Evolutionary conservation across 257 asterid genomes (phyloP).

Genomic region (Jacaranda mimosifolia): DNA sequence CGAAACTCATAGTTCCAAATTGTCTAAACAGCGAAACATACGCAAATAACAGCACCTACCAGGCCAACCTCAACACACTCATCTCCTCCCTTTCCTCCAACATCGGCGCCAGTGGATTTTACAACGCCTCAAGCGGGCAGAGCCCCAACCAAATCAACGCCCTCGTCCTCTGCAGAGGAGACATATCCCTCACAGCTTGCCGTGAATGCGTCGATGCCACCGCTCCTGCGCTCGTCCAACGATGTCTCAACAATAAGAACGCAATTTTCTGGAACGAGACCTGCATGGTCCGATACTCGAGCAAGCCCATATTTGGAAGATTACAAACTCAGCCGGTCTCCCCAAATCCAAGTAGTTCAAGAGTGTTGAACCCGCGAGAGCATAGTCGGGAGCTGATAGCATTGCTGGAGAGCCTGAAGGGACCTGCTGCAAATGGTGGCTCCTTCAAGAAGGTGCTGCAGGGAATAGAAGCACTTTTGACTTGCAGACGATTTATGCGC

Average conservation of each 20-base stretch:
- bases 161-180: slow-evolving; percentile 42
- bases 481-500: neutral
- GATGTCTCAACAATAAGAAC: slow-evolving; percentile 16
- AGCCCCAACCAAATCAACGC: slow-evolving; percentile 25
- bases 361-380: neutral
- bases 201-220: slow-evolving; percentile 27
- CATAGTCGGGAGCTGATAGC: slow-evolving; percentile 7
- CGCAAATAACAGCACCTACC: slow-evolving; percentile 26
- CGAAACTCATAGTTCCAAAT: too few relatives aligned
- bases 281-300: neutral
- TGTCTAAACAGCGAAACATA: too few relatives aligned
- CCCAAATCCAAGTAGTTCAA: too few relatives aligned
- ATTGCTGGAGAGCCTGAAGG: slow-evolving; percentile 22
- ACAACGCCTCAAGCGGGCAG: slow-evolving; percentile 29
- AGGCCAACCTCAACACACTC: neutral
- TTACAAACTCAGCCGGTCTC: neutral
- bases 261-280: neutral
- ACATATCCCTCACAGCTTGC: slow-evolving; percentile 15
- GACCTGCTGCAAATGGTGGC: slow-evolving; percentile 22
- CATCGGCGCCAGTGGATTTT: slow-evolving; percentile 22
- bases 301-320: neutral
- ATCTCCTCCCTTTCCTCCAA: slow-evolving; percentile 5
- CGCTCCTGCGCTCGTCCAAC: neutral
- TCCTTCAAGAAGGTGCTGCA: slow-evolving; percentile 20
- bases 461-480: slow-evolving; percentile 16